Evolutionary conservation across 768 basidiomycete genomes (phyloP), one percentile per base, ranked within the genome.

Genomic region (Mycena belliarum): DNA sequence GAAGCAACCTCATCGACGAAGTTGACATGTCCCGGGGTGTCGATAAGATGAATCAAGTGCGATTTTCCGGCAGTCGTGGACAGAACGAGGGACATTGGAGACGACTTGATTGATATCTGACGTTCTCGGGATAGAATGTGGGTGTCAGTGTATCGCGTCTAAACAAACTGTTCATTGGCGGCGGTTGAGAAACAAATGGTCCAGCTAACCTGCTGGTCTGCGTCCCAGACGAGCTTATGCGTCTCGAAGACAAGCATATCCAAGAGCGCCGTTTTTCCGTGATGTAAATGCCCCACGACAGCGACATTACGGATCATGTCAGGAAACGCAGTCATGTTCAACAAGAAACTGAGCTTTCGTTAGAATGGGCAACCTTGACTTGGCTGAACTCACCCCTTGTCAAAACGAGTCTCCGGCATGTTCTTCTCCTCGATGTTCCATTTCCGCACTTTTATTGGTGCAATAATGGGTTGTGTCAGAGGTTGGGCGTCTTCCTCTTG

Each of bases 401-500:
- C 95, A 73, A 91, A 99, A n/a, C 97, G 86, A 58, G 95, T 98
- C 71, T 93, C 87, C 24, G 95, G 96, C 81, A 97, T 88, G 63
- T 88, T 90, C 73, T 96, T 96, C 76, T 97, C 94, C 68, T 96
- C 93, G 8, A 98, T 86, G 1, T 86, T 84, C 89, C 96, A 99
- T 80, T 88, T 94, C 59, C 95, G 83, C 48, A 94, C 87, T 76
- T 98, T 97, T 57, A 98, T 82, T 33, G 97, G 97, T 12, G 93
- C 94, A 63, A 99, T 80, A 59, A 99, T 95, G 20, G 97, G 97
- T 67, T 98, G 93, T 3, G 93, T 82, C 20, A 99, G 81, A 15
- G 94, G 94, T 70, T 99, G 97, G 4, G 92, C 86, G 69, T 99
- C 97, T 75, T 99, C 97, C 72, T 99, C 97, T 70, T 98, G 97